Evolutionary conservation across 805 yeast genomes (phyloP).

Genomic region (Candida ascalaphidarum): DNA sequence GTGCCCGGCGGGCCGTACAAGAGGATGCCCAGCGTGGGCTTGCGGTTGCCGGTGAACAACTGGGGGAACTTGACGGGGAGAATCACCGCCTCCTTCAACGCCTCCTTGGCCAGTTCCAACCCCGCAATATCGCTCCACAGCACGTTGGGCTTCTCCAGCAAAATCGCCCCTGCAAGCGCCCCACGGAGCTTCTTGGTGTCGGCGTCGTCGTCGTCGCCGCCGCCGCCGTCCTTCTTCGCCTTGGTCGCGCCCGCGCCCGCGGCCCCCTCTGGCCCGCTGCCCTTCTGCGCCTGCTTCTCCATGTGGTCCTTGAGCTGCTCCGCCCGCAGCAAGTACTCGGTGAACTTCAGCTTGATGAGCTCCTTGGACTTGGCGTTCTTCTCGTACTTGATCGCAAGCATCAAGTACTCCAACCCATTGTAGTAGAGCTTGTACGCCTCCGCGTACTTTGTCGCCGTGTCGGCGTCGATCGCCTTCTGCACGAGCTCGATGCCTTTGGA

Average conservation of each 20-base stretch:
- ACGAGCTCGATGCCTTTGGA: conserved; percentile 93
- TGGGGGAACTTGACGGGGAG: conserved; percentile 96
- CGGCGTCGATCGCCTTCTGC: conserved; percentile 92
- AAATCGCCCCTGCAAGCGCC: conserved; percentile 85
- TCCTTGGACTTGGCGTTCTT: conserved; percentile 87
- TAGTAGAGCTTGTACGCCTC: conserved; percentile 92
- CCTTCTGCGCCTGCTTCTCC: conserved; percentile 50
- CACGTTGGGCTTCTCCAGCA: conserved; percentile 87
- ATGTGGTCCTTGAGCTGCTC: conserved; percentile 88
- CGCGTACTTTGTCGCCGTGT: conserved; percentile 79
- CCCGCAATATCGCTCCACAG: conserved; percentile 97
- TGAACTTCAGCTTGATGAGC: conserved; percentile 77
- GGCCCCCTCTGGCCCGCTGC: conserved; percentile 38
- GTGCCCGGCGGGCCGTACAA: conserved; percentile 80
- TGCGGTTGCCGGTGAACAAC: conserved; percentile 86
- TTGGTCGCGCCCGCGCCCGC: conserved; percentile 52
- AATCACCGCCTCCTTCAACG: conserved; percentile 94
- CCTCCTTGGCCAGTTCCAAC: conserved; percentile 89
- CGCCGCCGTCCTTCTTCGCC: conserved; percentile 38
- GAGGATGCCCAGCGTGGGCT: conserved; percentile 85
- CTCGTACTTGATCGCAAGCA: conserved; percentile 91
- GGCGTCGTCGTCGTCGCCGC: conserved; percentile 48
- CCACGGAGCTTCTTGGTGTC: conserved; percentile 86
- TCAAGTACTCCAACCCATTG: conserved; percentile 87
- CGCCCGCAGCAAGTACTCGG: conserved; percentile 87